These are phyloP conservation scores for Blastomyces gilchristii DNA, from an alignment of 2,329 filamentous ascomycete genomes.

Conservation along the genomic window DNA sequence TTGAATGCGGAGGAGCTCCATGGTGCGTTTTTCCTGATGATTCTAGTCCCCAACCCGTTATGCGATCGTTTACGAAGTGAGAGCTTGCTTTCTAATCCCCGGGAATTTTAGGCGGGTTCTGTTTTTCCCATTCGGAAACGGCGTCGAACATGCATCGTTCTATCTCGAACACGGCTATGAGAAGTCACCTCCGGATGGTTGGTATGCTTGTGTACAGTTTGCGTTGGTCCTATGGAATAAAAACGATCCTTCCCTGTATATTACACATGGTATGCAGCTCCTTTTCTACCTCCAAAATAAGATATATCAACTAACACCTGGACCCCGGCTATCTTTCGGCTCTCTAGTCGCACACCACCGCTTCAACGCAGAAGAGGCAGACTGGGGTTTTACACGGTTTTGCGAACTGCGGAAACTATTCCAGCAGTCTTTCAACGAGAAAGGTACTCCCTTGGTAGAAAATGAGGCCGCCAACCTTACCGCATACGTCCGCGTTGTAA, in stretches of 20 bases:
- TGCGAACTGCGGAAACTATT: constrained; percentile 81
- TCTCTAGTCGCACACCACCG: constrained; percentile 67
- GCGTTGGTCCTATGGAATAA: constrained; percentile 88
- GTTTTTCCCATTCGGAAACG: constrained; percentile 92
- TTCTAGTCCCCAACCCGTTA: background rate
- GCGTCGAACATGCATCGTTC: constrained; percentile 84
- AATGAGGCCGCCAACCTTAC: constrained; percentile 40
- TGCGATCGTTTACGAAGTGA: background rate
- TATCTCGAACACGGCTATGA: constrained; percentile 94
- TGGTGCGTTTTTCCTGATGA: constrained; percentile 50
- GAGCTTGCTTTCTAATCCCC: constrained; percentile 18
- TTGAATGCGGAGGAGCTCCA: constrained; percentile 75
- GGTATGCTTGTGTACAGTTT: constrained; percentile 96
- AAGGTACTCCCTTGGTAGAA: constrained; percentile 45
- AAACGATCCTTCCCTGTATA: constrained; percentile 75
- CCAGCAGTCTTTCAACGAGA: constrained; percentile 61
- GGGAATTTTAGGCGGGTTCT: constrained; percentile 63
- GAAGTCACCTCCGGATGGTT: constrained; percentile 68
- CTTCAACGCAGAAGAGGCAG: constrained; percentile 90
- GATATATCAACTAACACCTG: constrained; percentile 9
- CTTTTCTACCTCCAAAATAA: background rate
- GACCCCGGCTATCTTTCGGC: background rate
- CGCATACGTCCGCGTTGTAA: constrained; percentile 40
- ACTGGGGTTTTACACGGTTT: constrained; percentile 98
- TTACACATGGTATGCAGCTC: constrained; percentile 53